Percentiles rank a stretch among this genome's conserved stretches.
These are phyloP conservation scores for Pueraria montana DNA, from an alignment of 306 rosid genomes.

Conservation along the genomic window DNA sequence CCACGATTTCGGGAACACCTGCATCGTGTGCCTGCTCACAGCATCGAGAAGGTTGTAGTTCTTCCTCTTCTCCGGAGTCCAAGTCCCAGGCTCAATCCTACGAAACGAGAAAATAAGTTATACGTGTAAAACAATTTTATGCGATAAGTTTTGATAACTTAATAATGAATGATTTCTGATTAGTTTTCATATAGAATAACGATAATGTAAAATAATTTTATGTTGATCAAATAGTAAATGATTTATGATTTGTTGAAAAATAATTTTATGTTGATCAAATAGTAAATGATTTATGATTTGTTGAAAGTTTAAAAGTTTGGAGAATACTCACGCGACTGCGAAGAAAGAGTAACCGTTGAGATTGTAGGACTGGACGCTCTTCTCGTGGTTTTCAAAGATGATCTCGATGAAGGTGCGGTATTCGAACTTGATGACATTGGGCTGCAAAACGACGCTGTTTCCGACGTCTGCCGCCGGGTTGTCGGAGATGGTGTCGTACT, in stretches of 20 bases:
- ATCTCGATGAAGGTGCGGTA: constrained; percentile 70
- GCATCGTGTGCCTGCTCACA: constrained; percentile 79
- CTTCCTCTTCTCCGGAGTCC: constrained; percentile 71
- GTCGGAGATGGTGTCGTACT: constrained; percentile 56
- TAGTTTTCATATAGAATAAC: too few relatives aligned
- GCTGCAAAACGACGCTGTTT: background rate
- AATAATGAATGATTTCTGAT: too few relatives aligned
- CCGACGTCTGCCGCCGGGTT: constrained; percentile 17
- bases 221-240: too few relatives aligned
- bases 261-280: too few relatives aligned
- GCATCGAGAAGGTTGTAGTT: constrained; percentile 79
- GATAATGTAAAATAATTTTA: too few relatives aligned
- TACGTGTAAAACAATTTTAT: too few relatives aligned
- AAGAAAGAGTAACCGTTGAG: constrained; percentile 77
- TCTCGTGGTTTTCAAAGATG: constrained; percentile 85
- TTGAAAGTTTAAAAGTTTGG: too few relatives aligned
- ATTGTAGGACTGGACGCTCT: constrained; percentile 76
- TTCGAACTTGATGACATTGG: constrained; percentile 59
- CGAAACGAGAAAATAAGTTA: too few relatives aligned
- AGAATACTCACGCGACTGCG: constrained; percentile 57
- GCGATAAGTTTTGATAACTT: too few relatives aligned
- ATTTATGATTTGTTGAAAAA: too few relatives aligned
- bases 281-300: too few relatives aligned
- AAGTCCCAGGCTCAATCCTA: constrained; percentile 82
- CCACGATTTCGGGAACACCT: constrained; percentile 79